phyloP scores from a whole-genome alignment of 352 stramenopile genomes.

The Phytophthora citrophthora region DNA sequence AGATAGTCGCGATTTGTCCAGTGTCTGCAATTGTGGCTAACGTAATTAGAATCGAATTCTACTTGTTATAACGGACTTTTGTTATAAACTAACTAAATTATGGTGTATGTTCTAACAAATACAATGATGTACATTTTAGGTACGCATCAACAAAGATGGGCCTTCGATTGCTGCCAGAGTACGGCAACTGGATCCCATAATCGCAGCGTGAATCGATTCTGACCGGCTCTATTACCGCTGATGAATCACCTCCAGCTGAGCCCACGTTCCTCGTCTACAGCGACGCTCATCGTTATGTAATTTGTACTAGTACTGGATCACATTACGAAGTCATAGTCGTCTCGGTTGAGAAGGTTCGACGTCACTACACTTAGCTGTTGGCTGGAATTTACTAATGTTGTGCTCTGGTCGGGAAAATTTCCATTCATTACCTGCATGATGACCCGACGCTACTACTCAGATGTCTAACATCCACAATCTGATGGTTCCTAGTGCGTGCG shows the following conservation, averaged over 20 bases:
- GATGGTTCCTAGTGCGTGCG: conserved; percentile 18
- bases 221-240: conserved; percentile 14
- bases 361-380: not conserved
- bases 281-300: no score
- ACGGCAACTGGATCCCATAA: not conserved
- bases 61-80: no score
- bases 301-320: no score
- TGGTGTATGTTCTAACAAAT: no score
- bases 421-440: not conserved
- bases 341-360: not conserved
- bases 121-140: not conserved
- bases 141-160: conserved; percentile 8
- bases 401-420: no score
- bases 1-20: not conserved
- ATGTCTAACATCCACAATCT: conserved; percentile 16
- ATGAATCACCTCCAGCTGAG: conserved; percentile 5
- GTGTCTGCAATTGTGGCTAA: not conserved
- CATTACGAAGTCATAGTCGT: not conserved
- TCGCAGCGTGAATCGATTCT: not conserved
- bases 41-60: not conserved
- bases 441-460: conserved; percentile 4
- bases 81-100: no score
- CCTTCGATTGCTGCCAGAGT: conserved; percentile 3
- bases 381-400: no score
- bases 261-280: conserved; percentile 3